Evolutionary conservation across 1,139 yeast genomes (phyloP).

Genomic region (Candida labiduridarum): DNA sequence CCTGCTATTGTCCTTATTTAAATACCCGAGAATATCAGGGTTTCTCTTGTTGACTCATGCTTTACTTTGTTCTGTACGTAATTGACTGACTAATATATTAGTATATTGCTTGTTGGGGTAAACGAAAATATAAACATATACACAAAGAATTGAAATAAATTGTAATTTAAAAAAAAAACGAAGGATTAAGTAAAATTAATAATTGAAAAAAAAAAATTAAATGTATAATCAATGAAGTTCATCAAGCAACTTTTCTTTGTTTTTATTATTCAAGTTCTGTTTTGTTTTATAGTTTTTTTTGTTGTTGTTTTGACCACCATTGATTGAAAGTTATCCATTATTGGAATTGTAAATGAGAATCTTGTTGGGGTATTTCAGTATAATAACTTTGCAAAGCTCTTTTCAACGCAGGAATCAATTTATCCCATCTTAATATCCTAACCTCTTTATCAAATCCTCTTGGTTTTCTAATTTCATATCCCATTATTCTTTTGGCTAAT

Average conservation of each 20-base stretch:
- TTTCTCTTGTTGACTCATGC: too few relatives aligned
- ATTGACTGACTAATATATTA: too few relatives aligned
- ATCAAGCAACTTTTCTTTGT: background rate
- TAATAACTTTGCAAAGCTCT: conserved; percentile 68
- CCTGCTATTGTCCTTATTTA: too few relatives aligned
- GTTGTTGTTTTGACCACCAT: background rate
- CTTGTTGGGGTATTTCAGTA: conserved; percentile 48
- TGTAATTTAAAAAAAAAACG: too few relatives aligned
- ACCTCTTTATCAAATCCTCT: conserved; percentile 71
- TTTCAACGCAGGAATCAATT: conserved; percentile 57
- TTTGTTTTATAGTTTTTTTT: background rate
- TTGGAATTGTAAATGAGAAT: conserved; percentile 13
- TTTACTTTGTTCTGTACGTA: too few relatives aligned
- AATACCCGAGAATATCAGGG: too few relatives aligned
- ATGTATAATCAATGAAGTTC: background rate
- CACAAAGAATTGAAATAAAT: background rate
- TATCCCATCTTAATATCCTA: conserved; percentile 62
- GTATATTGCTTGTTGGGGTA: too few relatives aligned
- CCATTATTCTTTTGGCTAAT: conserved; percentile 65
- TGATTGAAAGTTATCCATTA: background rate
- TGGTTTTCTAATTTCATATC: conserved; percentile 63
- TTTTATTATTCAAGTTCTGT: background rate
- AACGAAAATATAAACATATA: background rate
- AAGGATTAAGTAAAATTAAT: background rate
- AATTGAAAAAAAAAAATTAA: background rate